A percentile compares a stretch with the other conserved stretches of the same genome.
Conservation (phyloP, 768 basidiomycete species). For the Trametes cingulata region DNA sequence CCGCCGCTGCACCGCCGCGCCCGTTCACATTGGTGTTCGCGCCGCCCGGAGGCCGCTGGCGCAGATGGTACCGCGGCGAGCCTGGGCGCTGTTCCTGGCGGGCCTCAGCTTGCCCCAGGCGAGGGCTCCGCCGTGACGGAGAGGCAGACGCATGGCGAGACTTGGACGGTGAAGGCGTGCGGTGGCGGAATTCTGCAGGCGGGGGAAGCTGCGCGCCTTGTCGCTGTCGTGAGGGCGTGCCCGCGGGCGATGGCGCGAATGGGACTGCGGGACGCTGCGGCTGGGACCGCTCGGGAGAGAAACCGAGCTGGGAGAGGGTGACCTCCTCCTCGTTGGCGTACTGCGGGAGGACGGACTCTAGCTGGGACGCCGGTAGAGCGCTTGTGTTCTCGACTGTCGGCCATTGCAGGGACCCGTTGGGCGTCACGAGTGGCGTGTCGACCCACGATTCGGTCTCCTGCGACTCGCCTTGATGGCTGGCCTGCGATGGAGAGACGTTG, state of each 20-base stretch:
- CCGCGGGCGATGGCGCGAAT: neutral
- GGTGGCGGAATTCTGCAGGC: slow-evolving; percentile 3
- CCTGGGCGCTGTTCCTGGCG: neutral
- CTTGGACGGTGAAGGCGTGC: neutral
- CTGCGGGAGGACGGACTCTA: slow-evolving; percentile 32
- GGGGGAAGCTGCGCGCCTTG: slow-evolving; percentile 10
- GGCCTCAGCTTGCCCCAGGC: neutral
- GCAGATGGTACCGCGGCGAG: slow-evolving; percentile 30
- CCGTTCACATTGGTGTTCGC: neutral
- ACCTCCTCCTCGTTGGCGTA: slow-evolving; percentile 34
- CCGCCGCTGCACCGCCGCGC: neutral
- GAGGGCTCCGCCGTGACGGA: neutral
- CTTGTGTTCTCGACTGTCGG: slow-evolving; percentile 33
- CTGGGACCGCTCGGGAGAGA: slow-evolving; percentile 29
- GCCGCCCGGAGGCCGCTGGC: slow-evolving; percentile 15
- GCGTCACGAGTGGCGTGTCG: slow-evolving; percentile 55
- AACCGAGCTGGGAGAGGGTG: slow-evolving; percentile 40
- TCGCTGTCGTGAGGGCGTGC: slow-evolving; percentile 8
- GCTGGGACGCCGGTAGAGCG: slow-evolving; percentile 39
- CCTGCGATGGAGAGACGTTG: slow-evolving; percentile 3
- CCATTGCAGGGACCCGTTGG: slow-evolving; percentile 55
- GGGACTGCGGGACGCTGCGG: neutral
- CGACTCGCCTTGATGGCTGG: slow-evolving; percentile 30
- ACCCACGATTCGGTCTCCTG: slow-evolving; percentile 49
- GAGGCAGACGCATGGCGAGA: neutral